Percentiles rank a stretch among this genome's conserved stretches.
Conservation (phyloP, 495 filamentous ascomycete species). For the Copromyces sp. region DNA sequence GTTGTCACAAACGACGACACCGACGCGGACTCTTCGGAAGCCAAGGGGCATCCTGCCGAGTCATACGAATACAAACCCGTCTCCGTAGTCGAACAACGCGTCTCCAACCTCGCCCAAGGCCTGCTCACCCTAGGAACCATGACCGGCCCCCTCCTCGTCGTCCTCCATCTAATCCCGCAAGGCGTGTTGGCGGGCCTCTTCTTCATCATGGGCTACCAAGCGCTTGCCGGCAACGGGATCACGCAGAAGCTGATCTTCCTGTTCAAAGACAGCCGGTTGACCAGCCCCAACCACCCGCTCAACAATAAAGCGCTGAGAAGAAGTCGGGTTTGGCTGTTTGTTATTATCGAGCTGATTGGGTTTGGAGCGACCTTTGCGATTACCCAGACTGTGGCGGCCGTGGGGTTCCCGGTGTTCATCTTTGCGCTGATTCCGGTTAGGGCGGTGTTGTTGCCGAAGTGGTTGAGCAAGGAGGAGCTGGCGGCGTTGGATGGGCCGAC, state of each 20-base stretch:
- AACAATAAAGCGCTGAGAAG: slow-evolving; percentile 45
- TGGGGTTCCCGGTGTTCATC: slow-evolving; percentile 88
- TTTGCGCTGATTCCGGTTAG: slow-evolving; percentile 68
- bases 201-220: slow-evolving; percentile 87
- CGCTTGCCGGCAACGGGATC: slow-evolving; percentile 74
- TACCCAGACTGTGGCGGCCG: slow-evolving; percentile 88
- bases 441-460: slow-evolving; percentile 59
- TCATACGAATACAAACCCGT: slow-evolving; percentile 45
- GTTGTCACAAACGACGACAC: slow-evolving; percentile 40
- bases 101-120: slow-evolving; percentile 78
- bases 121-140: slow-evolving; percentile 80
- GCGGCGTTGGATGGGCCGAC: slow-evolving; percentile 65
- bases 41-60: slow-evolving; percentile 41
- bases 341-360: slow-evolving; percentile 63
- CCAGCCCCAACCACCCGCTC: slow-evolving; percentile 56
- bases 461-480: slow-evolving; percentile 61
- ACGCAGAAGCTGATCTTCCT: slow-evolving; percentile 73
- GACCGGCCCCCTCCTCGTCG: slow-evolving; percentile 71
- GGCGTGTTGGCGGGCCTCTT: slow-evolving; percentile 84
- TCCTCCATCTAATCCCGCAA: slow-evolving; percentile 79
- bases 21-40: slow-evolving; percentile 37
- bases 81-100: slow-evolving; percentile 82
- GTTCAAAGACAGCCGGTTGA: slow-evolving; percentile 54
- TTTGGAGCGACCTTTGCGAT: slow-evolving; percentile 90
- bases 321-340: slow-evolving; percentile 62